Evolutionary conservation across 768 basidiomycete species (phyloP), one percentile per base, ranked within the genome.

Genomic region (Cystobasidium onofrii): DNA sequence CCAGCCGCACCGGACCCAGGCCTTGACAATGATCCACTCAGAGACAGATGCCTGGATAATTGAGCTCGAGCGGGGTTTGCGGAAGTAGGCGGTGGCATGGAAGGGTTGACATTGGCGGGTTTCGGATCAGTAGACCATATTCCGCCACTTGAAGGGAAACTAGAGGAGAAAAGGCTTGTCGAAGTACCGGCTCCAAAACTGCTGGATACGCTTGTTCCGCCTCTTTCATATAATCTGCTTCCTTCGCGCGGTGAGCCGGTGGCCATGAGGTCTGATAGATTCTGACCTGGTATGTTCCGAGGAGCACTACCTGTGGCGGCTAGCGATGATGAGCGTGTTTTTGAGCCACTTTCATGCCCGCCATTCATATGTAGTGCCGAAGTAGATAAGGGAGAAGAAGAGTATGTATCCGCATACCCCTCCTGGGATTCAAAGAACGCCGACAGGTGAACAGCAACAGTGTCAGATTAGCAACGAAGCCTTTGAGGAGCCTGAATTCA

Each of bases 1-100:
- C 25, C 25, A 63, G 23, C 25, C 10, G 9, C 4, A 23, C 36
- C 63, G 9, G 29, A 18, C 15, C 33, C 43, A 29, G 57, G 27
- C 33, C 31, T 60, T 29, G 57, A 27, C 25, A 27, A 12, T 13
- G 12, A 29, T 15, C 57, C 57, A 25, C 63, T 64, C 18, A 64
- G 33, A 2, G 63, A 64, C 25, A 64, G 17, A 25, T 64, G 63
- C 25, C 63, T 39, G n/a, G 63, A 64, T 20, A 64, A 41, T 25
- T 27, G 25, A 36, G 12, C 41, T 46, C 63, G 12, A 27, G 3
- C 63, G 27, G 57, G 23, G 20, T 60, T 60, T 29, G 57, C 27
- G 20, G 57, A 60, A 15, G 57, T 34, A 15, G 57, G 57, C 15
- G 57, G 57, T 29, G 57, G 57, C 57, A 60, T 60, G 13, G 57